Evolutionary conservation across 352 stramenopile genomes (phyloP).

Genomic region (Phytophthora hibernalis): DNA sequence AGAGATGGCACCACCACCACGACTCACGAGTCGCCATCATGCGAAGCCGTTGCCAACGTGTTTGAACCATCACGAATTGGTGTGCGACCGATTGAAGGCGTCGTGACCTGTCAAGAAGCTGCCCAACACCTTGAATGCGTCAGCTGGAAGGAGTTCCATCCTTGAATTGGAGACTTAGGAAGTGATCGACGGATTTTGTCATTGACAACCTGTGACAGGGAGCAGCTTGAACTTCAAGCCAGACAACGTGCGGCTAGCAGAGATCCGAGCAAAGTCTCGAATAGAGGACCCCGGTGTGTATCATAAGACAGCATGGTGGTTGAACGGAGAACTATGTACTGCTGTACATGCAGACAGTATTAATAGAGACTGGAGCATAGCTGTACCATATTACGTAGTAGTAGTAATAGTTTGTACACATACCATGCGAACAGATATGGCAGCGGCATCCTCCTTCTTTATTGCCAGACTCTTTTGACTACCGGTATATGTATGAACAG

Average conservation of each 20-base stretch:
- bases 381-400: no score
- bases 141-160: not conserved
- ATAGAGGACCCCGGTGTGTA: no score
- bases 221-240: conserved; percentile 1
- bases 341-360: no score
- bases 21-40: not conserved
- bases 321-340: no score
- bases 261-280: not conserved
- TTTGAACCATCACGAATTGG: conserved; percentile 11
- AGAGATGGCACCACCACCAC: conserved; percentile 16
- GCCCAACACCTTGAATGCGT: not conserved
- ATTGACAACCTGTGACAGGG: no score
- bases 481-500: no score
- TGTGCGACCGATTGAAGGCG: conserved; percentile 26
- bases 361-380: no score
- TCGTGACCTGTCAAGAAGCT: conserved; percentile 36
- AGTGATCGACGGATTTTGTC: not conserved
- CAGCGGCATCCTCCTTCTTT: conserved; percentile 36
- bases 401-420: no score
- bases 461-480: conserved; percentile 31
- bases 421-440: conserved; percentile 32
- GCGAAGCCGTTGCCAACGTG: not conserved
- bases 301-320: no score
- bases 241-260: conserved; percentile 2
- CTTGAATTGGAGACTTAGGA: not conserved